Evolutionary conservation across 768 basidiomycete genomes (phyloP).

Genomic region (Macrolepiota dolichaula): DNA sequence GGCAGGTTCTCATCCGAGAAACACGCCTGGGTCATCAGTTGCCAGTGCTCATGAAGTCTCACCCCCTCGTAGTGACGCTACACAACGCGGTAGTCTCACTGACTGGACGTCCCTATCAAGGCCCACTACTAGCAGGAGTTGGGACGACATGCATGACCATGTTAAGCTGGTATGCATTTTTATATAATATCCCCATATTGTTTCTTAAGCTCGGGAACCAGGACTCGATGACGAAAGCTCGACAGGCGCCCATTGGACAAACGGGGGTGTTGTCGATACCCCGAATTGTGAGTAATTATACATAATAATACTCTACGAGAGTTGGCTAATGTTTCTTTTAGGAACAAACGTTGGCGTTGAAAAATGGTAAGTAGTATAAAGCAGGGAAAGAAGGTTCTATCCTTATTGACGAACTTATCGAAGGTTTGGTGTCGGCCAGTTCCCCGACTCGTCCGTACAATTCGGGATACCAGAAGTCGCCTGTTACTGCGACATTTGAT

Average conservation of each 20-base stretch:
- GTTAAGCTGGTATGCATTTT: conserved; percentile 1
- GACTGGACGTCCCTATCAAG: conserved; percentile 54
- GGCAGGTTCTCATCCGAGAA: conserved; percentile 53
- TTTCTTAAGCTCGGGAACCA: not conserved
- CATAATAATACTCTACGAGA: not conserved
- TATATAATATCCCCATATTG: not conserved
- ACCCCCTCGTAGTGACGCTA: conserved; percentile 39
- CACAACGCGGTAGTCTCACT: conserved; percentile 41
- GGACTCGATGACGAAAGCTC: conserved; percentile 2
- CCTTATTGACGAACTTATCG: not conserved
- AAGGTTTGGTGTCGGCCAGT: conserved; percentile 19
- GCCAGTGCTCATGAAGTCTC: conserved; percentile 49
- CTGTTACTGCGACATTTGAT: conserved; percentile 14
- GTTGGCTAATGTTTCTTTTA: not conserved
- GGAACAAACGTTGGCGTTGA: conserved; percentile 10
- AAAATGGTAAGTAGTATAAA: conserved; percentile 1
- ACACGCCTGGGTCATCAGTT: conserved; percentile 60
- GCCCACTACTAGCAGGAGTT: conserved; percentile 45
- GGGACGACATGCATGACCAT: conserved; percentile 44
- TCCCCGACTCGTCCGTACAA: conserved; percentile 35
- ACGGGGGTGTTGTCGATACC: conserved; percentile 4
- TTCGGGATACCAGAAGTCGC: conserved; percentile 8
- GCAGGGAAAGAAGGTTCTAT: not conserved
- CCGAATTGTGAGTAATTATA: conserved; percentile 5
- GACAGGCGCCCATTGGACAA: conserved; percentile 7